Evolutionary conservation across 352 stramenopile species (phyloP).

Genomic region (Pythium vanterpoolii): DNA sequence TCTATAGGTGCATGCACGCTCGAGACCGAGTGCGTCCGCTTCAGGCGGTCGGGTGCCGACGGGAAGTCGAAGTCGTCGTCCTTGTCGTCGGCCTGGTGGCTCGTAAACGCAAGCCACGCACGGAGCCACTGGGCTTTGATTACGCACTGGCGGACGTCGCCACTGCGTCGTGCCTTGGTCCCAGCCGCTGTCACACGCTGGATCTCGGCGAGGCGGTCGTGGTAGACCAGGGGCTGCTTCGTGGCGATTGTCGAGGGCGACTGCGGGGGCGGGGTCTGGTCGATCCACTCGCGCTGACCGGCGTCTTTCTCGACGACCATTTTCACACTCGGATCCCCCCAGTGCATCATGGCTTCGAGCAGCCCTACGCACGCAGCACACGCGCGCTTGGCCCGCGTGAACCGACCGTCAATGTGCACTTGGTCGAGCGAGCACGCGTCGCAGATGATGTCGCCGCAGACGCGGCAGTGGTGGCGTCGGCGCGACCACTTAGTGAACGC

Average conservation of each 20-base stretch:
- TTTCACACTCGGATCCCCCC: conserved; percentile 39
- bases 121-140: conserved; percentile 60
- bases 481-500: conserved; percentile 73
- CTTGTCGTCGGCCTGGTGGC: conserved; percentile 18
- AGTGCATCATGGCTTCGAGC: conserved; percentile 49
- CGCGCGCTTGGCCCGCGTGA: conserved; percentile 47
- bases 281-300: conserved; percentile 24
- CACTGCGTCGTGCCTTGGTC: conserved; percentile 51
- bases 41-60: conserved; percentile 10
- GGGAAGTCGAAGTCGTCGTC: conserved; percentile 1
- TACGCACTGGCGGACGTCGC: conserved; percentile 54
- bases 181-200: conserved; percentile 65
- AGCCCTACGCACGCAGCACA: conserved; percentile 63
- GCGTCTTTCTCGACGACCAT: conserved; percentile 25
- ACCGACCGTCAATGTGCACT: conserved; percentile 47
- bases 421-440: conserved; percentile 67
- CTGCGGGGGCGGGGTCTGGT: conserved; percentile 10
- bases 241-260: neutral
- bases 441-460: conserved; percentile 78
- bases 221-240: conserved; percentile 11
- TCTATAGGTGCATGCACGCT: neutral
- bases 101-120: conserved; percentile 62
- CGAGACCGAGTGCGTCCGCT: conserved; percentile 8
- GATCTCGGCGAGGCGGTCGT: conserved; percentile 61
- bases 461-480: conserved; percentile 74